Conservation (phyloP, 768 basidiomycete genomes). For the Coprinopsis cinerea region DNA sequence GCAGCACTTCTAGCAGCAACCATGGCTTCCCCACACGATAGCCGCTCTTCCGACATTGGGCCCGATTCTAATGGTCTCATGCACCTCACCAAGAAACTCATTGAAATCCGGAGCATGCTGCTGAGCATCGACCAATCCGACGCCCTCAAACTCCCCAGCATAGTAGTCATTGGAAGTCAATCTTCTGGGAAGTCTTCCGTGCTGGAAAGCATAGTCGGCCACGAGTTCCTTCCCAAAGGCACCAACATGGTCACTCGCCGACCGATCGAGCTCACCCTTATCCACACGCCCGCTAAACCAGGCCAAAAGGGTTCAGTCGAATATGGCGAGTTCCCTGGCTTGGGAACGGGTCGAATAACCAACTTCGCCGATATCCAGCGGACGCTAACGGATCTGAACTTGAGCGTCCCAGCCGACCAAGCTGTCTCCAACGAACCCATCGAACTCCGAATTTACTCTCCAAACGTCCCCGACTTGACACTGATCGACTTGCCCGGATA, state of each 20-base stretch:
- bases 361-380: slow-evolving; percentile 91
- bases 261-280: slow-evolving; percentile 95
- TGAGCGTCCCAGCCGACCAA: slow-evolving; percentile 84
- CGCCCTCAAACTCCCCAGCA: slow-evolving; percentile 89
- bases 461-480: slow-evolving; percentile 93
- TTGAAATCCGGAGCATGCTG: slow-evolving; percentile 93
- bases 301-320: slow-evolving; percentile 52
- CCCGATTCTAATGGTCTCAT: slow-evolving; percentile 77
- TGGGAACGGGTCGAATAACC: slow-evolving; percentile 84
- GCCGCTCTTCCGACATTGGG: slow-evolving; percentile 34
- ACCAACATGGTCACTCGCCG: slow-evolving; percentile 99
- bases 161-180: slow-evolving; percentile 97
- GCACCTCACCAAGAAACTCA: slow-evolving; percentile 90
- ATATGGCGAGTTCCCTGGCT: slow-evolving; percentile 91
- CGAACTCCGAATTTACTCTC: slow-evolving; percentile 93
- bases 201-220: slow-evolving; percentile 93
- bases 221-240: slow-evolving; percentile 97
- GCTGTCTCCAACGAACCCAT: slow-evolving; percentile 94
- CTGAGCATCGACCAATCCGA: slow-evolving; percentile 95
- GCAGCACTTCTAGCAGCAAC: slow-evolving; percentile 76
- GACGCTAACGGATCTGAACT: slow-evolving; percentile 90
- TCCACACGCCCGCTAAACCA: slow-evolving; percentile 73
- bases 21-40: slow-evolving; percentile 69
- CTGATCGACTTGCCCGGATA: slow-evolving; percentile 98
- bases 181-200: slow-evolving; percentile 98